Evolutionary conservation across 1,284 basidiomycete genomes (phyloP), one percentile per base, ranked within the genome.

Genomic region (Rhodotorula sp.): DNA sequence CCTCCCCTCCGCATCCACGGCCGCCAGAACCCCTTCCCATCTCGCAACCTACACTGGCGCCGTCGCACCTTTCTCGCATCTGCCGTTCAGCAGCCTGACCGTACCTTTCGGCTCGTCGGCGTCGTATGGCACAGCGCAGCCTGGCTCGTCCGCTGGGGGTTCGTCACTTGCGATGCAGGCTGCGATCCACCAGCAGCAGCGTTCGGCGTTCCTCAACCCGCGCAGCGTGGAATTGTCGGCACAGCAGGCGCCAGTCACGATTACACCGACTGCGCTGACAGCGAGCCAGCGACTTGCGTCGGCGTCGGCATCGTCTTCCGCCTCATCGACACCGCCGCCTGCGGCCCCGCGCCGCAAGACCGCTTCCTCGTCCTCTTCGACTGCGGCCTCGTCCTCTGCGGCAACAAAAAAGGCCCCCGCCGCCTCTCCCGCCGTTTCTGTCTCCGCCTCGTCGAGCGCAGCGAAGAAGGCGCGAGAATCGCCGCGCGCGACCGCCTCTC

Each of bases 11-110:
- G 40, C 40, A 6, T 18, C 40, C 16, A 13, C 16, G 13, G 11
- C 40, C 47, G 47, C 10, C 60, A n/a, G 47, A 11, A 31, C 55
- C 2, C 34, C 58, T 16, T 59, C 64, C 2, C 54, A 59, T 2
- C 37, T 66, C 26, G 13, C 65, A 0, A 13, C 47, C 10, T 50
- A 47, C 30, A n/a, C 54, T 1, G 60, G 55, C 2, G 44, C 59
- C 28, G 28, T 67, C 40, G 40, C 60, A 20, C 59, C 65, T 15
- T 52, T 62, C 51, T n/a, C 60, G 51, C 50, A 57, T 15, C 50
- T 47, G 44, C n/a, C 24, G n/a, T n/a, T 48, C 44, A 44, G n/a
- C 50, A 51, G 34, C 30, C 18, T 28, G 44, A 34, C 2, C 26
- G 24, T n/a, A 24, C 30, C 61, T 13, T 40, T 48, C n/a, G 16